Percentiles rank a stretch among this genome's conserved stretches.
Conservation (phyloP, 2,329 filamentous ascomycete genomes). For the Camillea tinctor region DNA sequence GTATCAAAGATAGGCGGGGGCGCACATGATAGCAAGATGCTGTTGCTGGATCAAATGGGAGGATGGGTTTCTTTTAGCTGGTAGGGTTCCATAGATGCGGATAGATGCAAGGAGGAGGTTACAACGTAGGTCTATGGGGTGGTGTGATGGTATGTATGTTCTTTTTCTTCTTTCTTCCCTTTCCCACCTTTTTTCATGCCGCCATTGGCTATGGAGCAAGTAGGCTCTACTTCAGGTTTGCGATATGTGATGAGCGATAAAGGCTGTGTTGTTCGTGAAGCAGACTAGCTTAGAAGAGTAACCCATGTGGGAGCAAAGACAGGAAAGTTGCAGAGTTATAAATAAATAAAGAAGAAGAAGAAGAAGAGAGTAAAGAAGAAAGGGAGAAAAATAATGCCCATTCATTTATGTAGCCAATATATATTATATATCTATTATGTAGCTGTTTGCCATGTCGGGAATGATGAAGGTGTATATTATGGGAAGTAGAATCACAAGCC, state of each 20-base stretch:
- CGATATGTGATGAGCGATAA: background rate
- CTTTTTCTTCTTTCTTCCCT: too few relatives aligned
- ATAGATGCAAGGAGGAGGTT: background rate
- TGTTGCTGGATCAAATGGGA: background rate
- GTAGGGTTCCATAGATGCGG: background rate
- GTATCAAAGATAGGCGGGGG: background rate
- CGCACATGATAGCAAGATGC: background rate
- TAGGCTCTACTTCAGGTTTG: background rate
- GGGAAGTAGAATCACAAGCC: too few relatives aligned
- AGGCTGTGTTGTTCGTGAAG: background rate
- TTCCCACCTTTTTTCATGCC: background rate
- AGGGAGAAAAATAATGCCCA: too few relatives aligned
- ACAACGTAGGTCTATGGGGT: background rate
- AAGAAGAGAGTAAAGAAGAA: too few relatives aligned
- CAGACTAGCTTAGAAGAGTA: background rate
- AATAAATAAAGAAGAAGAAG: too few relatives aligned
- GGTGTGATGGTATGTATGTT: background rate
- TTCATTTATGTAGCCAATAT: too few relatives aligned
- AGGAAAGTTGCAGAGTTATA: too few relatives aligned
- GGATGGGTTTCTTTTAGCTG: background rate
- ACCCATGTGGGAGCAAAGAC: too few relatives aligned
- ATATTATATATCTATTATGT: too few relatives aligned
- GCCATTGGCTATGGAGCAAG: background rate
- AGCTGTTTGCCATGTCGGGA: too few relatives aligned
- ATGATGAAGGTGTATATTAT: too few relatives aligned